Evolutionary conservation across 495 filamentous ascomycete species (phyloP).

Genomic region (Podospora pseudopauciseta): DNA sequence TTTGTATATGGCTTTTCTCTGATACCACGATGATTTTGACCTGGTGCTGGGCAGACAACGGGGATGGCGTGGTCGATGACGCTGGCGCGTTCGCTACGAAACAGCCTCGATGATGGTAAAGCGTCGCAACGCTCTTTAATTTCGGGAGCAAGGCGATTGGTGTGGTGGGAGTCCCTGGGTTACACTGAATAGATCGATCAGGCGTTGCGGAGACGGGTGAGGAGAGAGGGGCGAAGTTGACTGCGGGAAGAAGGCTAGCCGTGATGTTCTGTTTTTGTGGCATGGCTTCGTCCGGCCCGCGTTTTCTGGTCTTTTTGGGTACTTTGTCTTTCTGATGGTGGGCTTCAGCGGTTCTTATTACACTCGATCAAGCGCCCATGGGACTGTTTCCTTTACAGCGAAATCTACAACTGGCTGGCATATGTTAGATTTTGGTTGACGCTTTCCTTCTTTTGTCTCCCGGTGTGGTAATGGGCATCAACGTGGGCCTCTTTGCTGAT

Average conservation of each 20-base stretch:
- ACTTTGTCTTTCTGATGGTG: background rate
- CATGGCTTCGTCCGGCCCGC: background rate
- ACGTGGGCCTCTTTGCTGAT: background rate
- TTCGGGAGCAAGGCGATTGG: background rate
- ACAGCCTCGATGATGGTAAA: background rate
- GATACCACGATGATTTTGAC: slow-evolving; percentile 4
- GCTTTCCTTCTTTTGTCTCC: background rate
- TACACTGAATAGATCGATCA: background rate
- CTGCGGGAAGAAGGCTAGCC: background rate
- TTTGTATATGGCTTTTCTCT: slow-evolving; percentile 10
- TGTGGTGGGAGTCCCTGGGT: background rate
- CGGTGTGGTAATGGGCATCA: background rate
- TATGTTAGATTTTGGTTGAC: background rate
- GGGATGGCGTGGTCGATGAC: background rate
- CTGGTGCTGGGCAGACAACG: background rate
- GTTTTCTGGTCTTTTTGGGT: slow-evolving; percentile 4
- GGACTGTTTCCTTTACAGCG: background rate
- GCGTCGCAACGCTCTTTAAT: background rate
- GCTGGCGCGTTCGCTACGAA: background rate
- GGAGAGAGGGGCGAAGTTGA: background rate
- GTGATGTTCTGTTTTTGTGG: background rate
- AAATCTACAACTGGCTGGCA: background rate
- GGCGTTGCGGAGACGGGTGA: background rate
- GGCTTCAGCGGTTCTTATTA: background rate
- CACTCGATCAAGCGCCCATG: too few species aligned